A percentile compares a stretch with the other conserved stretches of the same genome.
These are phyloP conservation scores for Trichosporon coremiiforme DNA, from an alignment of 1,284 basidiomycete genomes.

Conservation along the genomic window DNA sequence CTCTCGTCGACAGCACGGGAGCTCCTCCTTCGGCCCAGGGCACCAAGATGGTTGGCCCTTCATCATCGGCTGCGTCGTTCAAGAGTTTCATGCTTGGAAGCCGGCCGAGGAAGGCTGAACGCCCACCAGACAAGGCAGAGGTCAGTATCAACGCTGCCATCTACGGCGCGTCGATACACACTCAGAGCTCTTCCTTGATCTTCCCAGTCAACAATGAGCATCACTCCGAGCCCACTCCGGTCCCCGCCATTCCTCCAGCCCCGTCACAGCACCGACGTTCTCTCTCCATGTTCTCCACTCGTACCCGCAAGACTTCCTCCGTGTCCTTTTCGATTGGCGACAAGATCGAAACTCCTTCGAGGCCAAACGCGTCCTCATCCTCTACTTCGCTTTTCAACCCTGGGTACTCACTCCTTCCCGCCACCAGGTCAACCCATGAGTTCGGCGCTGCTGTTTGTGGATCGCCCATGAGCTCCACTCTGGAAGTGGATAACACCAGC, in stretches of 20 bases:
- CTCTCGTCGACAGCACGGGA: neutral
- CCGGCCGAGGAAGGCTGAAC: neutral
- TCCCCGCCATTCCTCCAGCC: neutral
- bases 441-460: neutral
- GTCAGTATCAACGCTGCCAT: slow-evolving; percentile 16
- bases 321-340: slow-evolving; percentile 11
- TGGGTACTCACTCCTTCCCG: neutral
- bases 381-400: neutral
- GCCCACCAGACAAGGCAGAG: slow-evolving; percentile 9
- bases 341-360: neutral
- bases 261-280: neutral
- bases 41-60: neutral
- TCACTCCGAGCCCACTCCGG: neutral
- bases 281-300: neutral
- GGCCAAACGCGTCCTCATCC: neutral
- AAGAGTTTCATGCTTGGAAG: neutral
- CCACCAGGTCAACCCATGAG: neutral
- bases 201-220: neutral
- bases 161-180: slow-evolving; percentile 1
- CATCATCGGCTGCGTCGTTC: slow-evolving; percentile 2
- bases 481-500: neutral
- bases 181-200: neutral
- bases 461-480: neutral
- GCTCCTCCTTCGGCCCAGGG: neutral
- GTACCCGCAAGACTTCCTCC: neutral